Percentiles rank a stretch among this genome's conserved stretches.
Conservation (phyloP, 176 grass and related monocot genomes). For the Triticum timopheevii region DNA sequence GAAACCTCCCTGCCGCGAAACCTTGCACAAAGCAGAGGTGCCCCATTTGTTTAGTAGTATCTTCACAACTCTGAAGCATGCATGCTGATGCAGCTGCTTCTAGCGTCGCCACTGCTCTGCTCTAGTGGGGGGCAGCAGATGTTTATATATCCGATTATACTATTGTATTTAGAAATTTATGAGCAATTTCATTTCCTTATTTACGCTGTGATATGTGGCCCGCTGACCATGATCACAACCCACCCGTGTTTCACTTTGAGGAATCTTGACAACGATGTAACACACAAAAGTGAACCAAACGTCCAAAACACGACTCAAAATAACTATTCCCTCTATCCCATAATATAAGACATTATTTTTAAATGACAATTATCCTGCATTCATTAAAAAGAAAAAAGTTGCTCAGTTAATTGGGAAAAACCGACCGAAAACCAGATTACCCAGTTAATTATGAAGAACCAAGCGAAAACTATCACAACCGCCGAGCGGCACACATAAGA, state of each 20-base stretch:
- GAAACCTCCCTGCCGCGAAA: not conserved
- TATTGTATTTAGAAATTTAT: conserved; percentile 30
- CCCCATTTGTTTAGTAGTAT: conserved; percentile 20
- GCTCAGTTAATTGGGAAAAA: too few relatives aligned
- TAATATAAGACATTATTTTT: too few relatives aligned
- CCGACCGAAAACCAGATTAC: too few relatives aligned
- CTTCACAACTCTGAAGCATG: not conserved
- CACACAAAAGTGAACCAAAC: too few relatives aligned
- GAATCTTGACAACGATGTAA: not conserved
- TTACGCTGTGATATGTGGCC: not conserved
- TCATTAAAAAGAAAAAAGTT: too few relatives aligned
- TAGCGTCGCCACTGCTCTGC: not conserved
- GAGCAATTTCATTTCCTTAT: conserved; percentile 9
- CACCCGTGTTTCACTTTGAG: not conserved
- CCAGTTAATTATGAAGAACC: too few relatives aligned
- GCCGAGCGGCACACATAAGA: too few relatives aligned
- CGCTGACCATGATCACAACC: not conserved
- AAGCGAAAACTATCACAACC: too few relatives aligned
- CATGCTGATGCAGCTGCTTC: not conserved
- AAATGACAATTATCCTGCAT: too few relatives aligned
- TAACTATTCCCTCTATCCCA: too few relatives aligned
- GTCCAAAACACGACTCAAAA: not conserved
- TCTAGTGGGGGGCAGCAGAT: conserved; percentile 8
- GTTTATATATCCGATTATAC: conserved; percentile 10
- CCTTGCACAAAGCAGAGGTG: conserved; percentile 15